Evolutionary conservation across 2,329 filamentous ascomycete genomes (phyloP), one percentile per base, ranked within the genome.

Genomic region (Cladosporium sp.): DNA sequence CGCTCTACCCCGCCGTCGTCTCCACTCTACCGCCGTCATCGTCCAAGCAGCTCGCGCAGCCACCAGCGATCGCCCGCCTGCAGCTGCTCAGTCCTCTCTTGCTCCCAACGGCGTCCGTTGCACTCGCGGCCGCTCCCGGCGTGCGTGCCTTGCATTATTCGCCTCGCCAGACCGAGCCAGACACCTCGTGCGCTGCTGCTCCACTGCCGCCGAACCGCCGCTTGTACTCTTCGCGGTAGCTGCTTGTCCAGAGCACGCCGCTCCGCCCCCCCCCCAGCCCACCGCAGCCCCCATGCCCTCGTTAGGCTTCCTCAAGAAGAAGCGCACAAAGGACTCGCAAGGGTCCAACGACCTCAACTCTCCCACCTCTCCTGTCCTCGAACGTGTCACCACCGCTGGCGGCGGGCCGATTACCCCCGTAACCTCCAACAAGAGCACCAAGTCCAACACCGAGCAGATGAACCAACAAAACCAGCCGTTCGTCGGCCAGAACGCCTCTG

Each of bases 221-320:
- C 60, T 34, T 26, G 30, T 26, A n/a, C 34, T 54, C 61, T 64
- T 36, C 51, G 34, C 61, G n/a, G 61, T 52, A 38, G 61, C 61
- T 57, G 61, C 61, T 64, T 38, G 60, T 63, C 47, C 36, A 34
- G 64, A 65, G 64, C 64, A 65, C 64, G 64, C 34, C 64, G 64
- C 59, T 68, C 63, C 67, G 58, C 57, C 26, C 52, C 61, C 34
- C 34, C 61, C 63, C 63, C 66, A 59, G 28, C 51, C 58, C 57
- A 51, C 41, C 63, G 41, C 67, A 32, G 65, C 52, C 71, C 69
- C 75, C 80, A 98, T 99, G 95, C 95, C 93, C 89, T 92, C 88
- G 80, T 87, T 97, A 85, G 92, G 92, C 81, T 93, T 97, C 78
- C 88, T 98, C 79, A 97, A 97, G 87, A 98, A 97, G 88, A 97